These are phyloP conservation scores for Sarocladium strictum DNA, from an alignment of 2,329 filamentous ascomycete genomes.

Conservation along the genomic window DNA sequence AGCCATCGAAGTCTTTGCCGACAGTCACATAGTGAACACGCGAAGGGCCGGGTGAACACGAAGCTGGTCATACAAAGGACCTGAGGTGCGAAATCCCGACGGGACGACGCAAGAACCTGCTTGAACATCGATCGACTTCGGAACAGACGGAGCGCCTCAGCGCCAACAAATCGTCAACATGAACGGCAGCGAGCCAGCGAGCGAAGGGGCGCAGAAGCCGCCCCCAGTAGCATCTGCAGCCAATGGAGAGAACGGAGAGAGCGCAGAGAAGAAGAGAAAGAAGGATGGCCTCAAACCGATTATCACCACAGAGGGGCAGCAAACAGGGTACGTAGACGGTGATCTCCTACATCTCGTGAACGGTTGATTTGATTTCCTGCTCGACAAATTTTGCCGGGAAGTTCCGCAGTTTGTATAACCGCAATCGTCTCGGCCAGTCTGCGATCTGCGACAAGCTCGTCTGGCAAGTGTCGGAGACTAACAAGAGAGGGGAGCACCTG, in stretches of 20 bases:
- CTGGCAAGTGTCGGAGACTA: background rate
- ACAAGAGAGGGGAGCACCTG: no score
- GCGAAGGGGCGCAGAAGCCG: constrained; percentile 22
- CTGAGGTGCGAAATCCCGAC: background rate
- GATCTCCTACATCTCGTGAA: constrained; percentile 8
- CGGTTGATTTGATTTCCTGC: background rate
- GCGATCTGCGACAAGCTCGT: background rate
- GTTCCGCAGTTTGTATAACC: no score
- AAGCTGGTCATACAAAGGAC: background rate
- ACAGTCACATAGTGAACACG: no score
- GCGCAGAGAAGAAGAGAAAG: constrained; percentile 60
- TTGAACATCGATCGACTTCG: background rate
- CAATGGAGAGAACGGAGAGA: constrained; percentile 16
- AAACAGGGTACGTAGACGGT: constrained; percentile 30
- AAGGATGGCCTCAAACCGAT: constrained; percentile 71
- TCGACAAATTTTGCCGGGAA: no score
- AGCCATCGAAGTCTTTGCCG: no score
- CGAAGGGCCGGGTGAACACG: no score
- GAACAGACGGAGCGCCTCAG: background rate
- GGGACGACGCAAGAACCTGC: background rate
- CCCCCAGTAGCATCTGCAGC: constrained; percentile 16
- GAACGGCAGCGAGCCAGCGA: constrained; percentile 23
- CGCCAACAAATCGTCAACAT: constrained; percentile 13
- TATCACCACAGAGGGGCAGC: constrained; percentile 59
- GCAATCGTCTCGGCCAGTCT: no score